A percentile compares a stretch with the other conserved stretches of the same genome.
phyloP scores from a whole-genome alignment of 2,329 filamentous ascomycete species.

The Xylariaceae sp. region DNA sequence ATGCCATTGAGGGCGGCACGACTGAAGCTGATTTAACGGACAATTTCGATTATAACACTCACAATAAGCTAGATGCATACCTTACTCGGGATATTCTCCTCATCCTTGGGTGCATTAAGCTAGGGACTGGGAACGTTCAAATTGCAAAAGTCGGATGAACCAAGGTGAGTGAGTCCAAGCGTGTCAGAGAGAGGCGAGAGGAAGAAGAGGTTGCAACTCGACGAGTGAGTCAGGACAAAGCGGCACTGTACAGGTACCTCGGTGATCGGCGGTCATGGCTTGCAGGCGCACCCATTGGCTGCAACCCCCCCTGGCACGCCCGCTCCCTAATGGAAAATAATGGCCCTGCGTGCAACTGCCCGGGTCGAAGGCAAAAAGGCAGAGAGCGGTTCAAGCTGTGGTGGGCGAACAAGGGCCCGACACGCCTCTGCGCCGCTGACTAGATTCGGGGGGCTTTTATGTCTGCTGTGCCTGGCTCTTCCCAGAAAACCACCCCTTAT shows the following conservation, averaged over 20 bases:
- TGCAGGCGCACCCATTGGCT: constrained; percentile 25
- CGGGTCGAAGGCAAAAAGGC: background rate
- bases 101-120: too few species aligned
- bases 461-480: constrained; percentile 37
- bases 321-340: constrained; percentile 1
- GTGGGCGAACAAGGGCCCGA: constrained; percentile 11
- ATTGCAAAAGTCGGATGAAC: too few species aligned
- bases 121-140: too few species aligned
- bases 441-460: constrained; percentile 34
- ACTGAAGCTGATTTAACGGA: too few species aligned
- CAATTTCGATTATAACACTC: too few species aligned
- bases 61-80: too few species aligned
- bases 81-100: too few species aligned
- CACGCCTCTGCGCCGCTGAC: background rate
- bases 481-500: constrained; percentile 38
- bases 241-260: constrained; percentile 30
- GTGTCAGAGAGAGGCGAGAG: too few species aligned
- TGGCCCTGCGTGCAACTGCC: background rate
- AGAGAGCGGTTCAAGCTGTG: background rate
- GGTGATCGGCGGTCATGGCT: constrained; percentile 30
- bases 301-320: constrained; percentile 4
- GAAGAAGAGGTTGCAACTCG: too few species aligned
- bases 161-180: too few species aligned
- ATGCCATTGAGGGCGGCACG: too few species aligned
- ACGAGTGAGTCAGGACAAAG: background rate